phyloP scores from a whole-genome alignment of 495 filamentous ascomycete species.

The Melanomma pulvis-pyrius region DNA sequence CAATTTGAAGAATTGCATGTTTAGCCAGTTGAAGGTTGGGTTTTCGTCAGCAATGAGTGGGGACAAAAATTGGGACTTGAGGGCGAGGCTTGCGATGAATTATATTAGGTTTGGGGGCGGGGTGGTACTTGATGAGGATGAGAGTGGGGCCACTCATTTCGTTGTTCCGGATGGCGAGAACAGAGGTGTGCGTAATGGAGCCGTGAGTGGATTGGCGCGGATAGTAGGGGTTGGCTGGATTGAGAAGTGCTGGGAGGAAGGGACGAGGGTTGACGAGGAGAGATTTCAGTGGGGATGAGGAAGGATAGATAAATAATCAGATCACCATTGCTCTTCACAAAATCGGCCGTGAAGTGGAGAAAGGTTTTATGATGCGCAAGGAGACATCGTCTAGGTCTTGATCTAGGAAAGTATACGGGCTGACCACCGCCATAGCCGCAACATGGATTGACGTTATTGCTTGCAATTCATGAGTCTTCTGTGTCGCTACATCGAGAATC shows the following conservation, averaged over 20 bases:
- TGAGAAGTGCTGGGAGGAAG: constrained; percentile 74
- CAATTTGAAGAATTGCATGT: constrained; percentile 65
- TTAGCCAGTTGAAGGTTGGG: constrained; percentile 62
- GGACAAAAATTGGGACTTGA: constrained; percentile 3
- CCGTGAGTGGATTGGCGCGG: constrained; percentile 44
- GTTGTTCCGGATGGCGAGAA: constrained; percentile 54
- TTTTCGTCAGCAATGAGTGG: constrained; percentile 45
- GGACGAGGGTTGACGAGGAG: constrained; percentile 77
- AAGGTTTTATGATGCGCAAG: too few species aligned
- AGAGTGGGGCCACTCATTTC: constrained; percentile 65
- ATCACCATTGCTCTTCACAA: too few species aligned
- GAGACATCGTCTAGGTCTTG: too few species aligned
- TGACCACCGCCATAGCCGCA: too few species aligned
- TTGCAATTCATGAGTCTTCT: too few species aligned
- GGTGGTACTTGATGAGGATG: constrained; percentile 47
- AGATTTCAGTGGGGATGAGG: constrained; percentile 33
- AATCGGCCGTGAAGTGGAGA: too few species aligned
- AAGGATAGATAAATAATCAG: too few species aligned
- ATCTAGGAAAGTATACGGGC: too few species aligned
- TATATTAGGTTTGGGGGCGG: constrained; percentile 30
- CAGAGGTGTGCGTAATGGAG: constrained; percentile 49
- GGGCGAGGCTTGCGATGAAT: constrained; percentile 19
- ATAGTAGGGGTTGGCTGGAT: constrained; percentile 76
- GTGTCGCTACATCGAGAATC: too few species aligned
- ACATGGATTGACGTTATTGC: too few species aligned